These are phyloP conservation scores for Thraustochytrium sp. DNA, from an alignment of 352 stramenopile genomes.

Conservation along the genomic window DNA sequence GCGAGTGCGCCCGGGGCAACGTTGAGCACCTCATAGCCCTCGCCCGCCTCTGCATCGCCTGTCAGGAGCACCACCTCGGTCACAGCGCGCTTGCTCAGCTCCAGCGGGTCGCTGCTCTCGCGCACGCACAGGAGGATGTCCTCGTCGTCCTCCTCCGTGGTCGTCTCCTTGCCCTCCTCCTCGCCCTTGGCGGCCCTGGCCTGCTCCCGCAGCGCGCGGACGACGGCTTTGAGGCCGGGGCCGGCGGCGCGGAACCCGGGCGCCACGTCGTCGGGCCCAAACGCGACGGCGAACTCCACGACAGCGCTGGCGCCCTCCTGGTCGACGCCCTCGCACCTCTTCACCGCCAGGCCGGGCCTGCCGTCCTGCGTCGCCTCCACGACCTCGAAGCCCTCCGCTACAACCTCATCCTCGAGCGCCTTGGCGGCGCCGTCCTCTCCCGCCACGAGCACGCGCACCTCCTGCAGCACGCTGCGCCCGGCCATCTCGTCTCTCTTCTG, in stretches of 20 bases:
- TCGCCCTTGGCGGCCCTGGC: neutral
- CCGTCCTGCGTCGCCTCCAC: neutral
- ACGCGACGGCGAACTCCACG: slow-evolving; percentile 21
- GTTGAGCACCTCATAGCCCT: neutral
- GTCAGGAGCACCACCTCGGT: neutral
- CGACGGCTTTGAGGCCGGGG: neutral
- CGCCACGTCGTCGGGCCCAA: slow-evolving; percentile 9
- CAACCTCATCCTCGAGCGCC: no score
- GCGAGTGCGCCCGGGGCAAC: neutral
- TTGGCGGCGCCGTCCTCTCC: neutral
- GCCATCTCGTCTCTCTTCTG: no score
- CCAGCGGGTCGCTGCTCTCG: neutral
- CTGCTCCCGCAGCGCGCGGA: neutral
- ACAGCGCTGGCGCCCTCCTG: neutral
- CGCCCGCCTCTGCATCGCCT: neutral
- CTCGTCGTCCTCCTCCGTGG: neutral
- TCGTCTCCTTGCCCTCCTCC: neutral
- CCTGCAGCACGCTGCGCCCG: neutral
- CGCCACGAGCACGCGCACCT: neutral
- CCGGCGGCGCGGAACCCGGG: neutral
- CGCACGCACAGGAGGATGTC: neutral
- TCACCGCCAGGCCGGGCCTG: neutral
- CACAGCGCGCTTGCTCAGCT: neutral
- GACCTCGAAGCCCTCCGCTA: neutral
- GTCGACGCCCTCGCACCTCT: neutral